Conservation (phyloP, 768 basidiomycete species). For the Hortiboletus campestris region DNA sequence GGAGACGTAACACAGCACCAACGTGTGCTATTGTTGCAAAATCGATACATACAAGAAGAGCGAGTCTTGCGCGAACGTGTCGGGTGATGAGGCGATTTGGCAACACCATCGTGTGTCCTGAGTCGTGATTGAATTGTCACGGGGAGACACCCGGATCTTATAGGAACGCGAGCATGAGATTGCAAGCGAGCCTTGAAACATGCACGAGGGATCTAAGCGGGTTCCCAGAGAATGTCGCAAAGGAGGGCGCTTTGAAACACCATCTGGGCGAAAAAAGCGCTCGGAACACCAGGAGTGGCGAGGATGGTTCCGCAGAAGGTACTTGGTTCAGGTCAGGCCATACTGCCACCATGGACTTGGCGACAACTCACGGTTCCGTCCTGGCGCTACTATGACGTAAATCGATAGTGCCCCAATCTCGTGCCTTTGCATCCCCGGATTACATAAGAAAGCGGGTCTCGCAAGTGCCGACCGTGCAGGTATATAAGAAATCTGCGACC, state of each 20-base stretch:
- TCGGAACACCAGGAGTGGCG: background rate
- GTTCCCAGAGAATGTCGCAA: background rate
- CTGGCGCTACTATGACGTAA: slow-evolving; percentile 2
- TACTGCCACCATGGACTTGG: background rate
- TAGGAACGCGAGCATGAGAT: background rate
- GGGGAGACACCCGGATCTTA: background rate
- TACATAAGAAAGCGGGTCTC: slow-evolving; percentile 8
- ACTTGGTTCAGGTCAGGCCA: background rate
- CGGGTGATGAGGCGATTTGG: background rate
- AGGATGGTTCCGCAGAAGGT: background rate
- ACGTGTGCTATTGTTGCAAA: background rate
- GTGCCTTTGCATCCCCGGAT: slow-evolving; percentile 20
- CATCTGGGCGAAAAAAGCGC: background rate
- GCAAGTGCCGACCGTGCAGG: slow-evolving; percentile 9
- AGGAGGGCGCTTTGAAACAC: background rate
- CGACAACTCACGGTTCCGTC: slow-evolving; percentile 11
- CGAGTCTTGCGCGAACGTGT: background rate
- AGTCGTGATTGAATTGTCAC: background rate
- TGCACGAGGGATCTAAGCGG: background rate
- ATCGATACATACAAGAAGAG: background rate
- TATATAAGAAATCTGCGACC: slow-evolving; percentile 1
- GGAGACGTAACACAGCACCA: background rate
- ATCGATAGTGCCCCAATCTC: slow-evolving; percentile 5
- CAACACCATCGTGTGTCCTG: background rate
- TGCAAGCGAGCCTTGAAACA: slow-evolving; percentile 8